Evolutionary conservation across 306 rosid genomes (phyloP), one percentile per base, ranked within the genome.

Genomic region (Cicer judaicum): DNA sequence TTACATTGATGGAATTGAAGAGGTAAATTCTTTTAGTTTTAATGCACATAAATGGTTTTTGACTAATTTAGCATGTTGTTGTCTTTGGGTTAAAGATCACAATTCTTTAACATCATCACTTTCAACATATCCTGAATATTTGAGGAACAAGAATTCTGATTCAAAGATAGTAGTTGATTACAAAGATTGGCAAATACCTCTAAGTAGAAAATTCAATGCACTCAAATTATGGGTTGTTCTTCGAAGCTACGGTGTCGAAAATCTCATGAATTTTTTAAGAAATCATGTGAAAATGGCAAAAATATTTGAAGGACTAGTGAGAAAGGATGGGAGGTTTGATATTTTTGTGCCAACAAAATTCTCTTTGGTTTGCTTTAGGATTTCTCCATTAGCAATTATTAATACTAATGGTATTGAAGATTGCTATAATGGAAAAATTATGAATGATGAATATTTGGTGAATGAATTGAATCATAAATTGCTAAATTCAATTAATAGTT

Each of bases 31-130:
- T 0, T 74, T 89, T 43, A 87, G 94, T 68, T 72, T 89, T 46
- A 85, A 86, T 73, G 87, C 90, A 0, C 94, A 87, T 49, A 87
- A 87, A 76, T 89, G 94, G 94, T 86, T 89, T 5, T 82, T 87
- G 7, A 78, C 75, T 18, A 79, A 86, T 65, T 72, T 88, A 50
- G 56, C 81, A 1, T 81, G 88, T 52, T 88, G 92, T 18, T 86
- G 91, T 47, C 82, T 88, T 50, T 88, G 92, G 92, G 87, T 90
- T 6, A 86, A 81, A 65, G 73, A 55, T 14, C 85, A 85, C 5
- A 77, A 12, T 46, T 21, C 63, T 5, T 46, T 87, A 6, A 70
- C 78, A 7, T 67, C 41, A 1, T 75, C 88, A 2, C 66, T 87
- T 64, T 70, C 79, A 18, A 84, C 81, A 1, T 44, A 82, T 50